phyloP scores from a whole-genome alignment of 805 yeast genomes.

The Candida stauntonica region DNA sequence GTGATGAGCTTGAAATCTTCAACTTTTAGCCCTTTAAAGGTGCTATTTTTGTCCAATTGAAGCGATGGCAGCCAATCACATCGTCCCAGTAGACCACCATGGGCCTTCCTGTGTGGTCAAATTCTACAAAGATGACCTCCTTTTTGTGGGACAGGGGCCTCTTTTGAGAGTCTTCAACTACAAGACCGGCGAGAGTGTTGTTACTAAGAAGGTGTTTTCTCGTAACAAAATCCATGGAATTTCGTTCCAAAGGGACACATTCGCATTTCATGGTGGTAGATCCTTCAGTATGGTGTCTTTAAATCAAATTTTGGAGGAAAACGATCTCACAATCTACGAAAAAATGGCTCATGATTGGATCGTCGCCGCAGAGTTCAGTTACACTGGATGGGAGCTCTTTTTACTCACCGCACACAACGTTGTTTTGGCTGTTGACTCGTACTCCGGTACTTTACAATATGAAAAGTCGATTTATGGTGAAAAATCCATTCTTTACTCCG shows the following conservation, averaged over 20 bases:
- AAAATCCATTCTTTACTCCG: conserved; percentile 84
- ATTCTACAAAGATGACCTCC: conserved; percentile 28
- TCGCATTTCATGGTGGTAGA: conserved; percentile 65
- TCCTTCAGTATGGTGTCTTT: conserved; percentile 48
- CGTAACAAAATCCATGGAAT: conserved; percentile 85
- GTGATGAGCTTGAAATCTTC: neutral
- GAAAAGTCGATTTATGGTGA: conserved; percentile 48
- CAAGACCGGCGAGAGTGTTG: conserved; percentile 33
- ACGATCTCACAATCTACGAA: conserved; percentile 33
- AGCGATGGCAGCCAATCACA: conserved; percentile 1
- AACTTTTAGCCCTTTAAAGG: no score
- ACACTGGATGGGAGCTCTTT: conserved; percentile 35
- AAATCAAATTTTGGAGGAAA: conserved; percentile 27
- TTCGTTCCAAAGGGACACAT: conserved; percentile 32
- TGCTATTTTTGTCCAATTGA: neutral
- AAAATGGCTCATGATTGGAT: conserved; percentile 77
- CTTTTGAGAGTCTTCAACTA: conserved; percentile 50
- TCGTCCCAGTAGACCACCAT: conserved; percentile 15
- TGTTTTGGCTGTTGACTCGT: conserved; percentile 39
- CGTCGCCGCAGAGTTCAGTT: conserved; percentile 49
- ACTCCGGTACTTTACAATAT: conserved; percentile 25
- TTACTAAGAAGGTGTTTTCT: conserved; percentile 46
- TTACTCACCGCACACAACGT: conserved; percentile 79
- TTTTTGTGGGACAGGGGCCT: conserved; percentile 73
- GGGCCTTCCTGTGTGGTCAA: conserved; percentile 17